Evolutionary conservation across 2,329 filamentous ascomycete species (phyloP).

Genomic region (Ophiostoma piceae): DNA sequence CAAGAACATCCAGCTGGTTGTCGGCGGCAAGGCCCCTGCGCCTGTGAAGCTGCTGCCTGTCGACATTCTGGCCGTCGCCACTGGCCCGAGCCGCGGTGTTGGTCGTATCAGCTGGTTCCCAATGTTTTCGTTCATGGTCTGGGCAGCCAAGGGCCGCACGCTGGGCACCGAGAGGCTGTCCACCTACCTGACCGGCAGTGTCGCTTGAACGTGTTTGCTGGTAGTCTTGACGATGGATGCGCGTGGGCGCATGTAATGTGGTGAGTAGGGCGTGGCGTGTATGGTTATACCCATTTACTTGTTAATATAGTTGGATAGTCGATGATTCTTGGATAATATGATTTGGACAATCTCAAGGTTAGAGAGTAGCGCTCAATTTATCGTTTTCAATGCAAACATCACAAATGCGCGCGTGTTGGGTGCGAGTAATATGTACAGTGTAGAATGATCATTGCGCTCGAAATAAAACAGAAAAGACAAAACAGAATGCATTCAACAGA

Average conservation of each 20-base stretch:
- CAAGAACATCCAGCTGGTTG: constrained; percentile 48
- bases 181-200: constrained; percentile 45
- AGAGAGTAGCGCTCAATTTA: too few species aligned
- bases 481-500: neutral
- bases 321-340: too few species aligned
- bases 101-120: constrained; percentile 43
- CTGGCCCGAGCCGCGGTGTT: constrained; percentile 46
- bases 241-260: neutral
- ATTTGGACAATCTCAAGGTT: too few species aligned
- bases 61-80: constrained; percentile 46
- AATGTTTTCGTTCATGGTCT: constrained; percentile 48
- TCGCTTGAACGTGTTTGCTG: constrained; percentile 30
- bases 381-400: neutral
- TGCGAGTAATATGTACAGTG: constrained; percentile 2
- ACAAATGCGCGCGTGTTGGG: neutral
- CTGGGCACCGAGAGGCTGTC: constrained; percentile 43
- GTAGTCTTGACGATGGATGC: neutral
- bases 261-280: neutral
- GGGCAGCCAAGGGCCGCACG: constrained; percentile 48
- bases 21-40: constrained; percentile 42
- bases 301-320: neutral
- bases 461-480: neutral
- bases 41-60: constrained; percentile 45
- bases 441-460: neutral
- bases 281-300: neutral